phyloP scores from a whole-genome alignment of 169 alveolate genomes.

The Eimeria praecox region DNA sequence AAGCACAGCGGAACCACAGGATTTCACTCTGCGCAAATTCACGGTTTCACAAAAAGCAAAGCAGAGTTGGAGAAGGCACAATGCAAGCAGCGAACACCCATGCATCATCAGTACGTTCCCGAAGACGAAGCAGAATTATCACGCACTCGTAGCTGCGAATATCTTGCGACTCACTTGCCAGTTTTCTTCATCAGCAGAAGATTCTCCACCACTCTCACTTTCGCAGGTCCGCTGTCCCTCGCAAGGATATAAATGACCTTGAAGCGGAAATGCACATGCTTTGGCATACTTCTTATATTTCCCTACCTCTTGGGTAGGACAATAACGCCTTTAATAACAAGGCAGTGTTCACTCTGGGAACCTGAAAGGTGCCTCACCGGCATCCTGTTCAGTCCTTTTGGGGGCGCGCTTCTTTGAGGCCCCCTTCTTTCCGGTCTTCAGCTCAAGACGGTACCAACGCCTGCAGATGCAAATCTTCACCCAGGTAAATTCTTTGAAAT shows the following conservation, averaged over 20 bases:
- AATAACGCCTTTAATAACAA: background rate
- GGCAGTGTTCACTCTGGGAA: background rate
- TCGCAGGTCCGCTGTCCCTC: slow-evolving; percentile 47
- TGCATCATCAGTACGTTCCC: background rate
- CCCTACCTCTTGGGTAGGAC: background rate
- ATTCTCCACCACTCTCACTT: slow-evolving; percentile 11
- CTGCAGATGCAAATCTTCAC: background rate
- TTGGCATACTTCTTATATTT: background rate
- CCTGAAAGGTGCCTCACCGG: background rate
- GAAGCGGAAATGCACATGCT: background rate
- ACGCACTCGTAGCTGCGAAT: background rate
- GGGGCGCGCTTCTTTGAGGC: slow-evolving; percentile 1
- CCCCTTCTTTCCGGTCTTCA: slow-evolving; percentile 66
- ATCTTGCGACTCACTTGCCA: slow-evolving; percentile 56
- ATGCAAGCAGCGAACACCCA: background rate
- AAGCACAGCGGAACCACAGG: background rate
- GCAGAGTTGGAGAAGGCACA: background rate
- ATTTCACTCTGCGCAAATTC: background rate
- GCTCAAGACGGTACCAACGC: slow-evolving; percentile 78
- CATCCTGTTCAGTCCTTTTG: background rate
- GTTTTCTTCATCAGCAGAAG: slow-evolving; percentile 64
- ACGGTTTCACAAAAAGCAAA: background rate
- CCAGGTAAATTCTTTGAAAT: background rate
- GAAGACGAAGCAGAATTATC: background rate
- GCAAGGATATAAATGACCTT: background rate